A percentile compares a stretch with the other conserved stretches of the same genome.
Evolutionary conservation across 306 rosid species (phyloP).

Genomic region (Rosa rugosa): DNA sequence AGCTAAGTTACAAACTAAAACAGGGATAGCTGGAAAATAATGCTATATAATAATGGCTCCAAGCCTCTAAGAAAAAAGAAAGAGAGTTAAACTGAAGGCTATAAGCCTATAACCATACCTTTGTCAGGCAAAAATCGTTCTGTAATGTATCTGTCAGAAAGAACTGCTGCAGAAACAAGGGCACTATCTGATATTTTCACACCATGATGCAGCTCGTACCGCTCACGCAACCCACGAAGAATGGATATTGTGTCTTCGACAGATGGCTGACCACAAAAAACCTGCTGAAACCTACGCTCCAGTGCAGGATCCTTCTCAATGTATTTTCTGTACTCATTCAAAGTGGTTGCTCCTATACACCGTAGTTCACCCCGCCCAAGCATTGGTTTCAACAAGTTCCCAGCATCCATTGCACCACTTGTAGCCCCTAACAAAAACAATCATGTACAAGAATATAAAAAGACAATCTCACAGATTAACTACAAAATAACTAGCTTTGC

Average conservation of each 20-base stretch:
- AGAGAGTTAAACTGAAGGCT: not conserved
- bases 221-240: constrained; percentile 97
- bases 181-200: constrained; percentile 97
- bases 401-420: constrained; percentile 99
- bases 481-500: constrained; percentile 1
- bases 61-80: not conserved
- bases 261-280: constrained; percentile 86
- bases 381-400: constrained; percentile 95
- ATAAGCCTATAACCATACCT: constrained; percentile 34
- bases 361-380: constrained; percentile 98
- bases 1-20: constrained; percentile 14
- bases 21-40: not conserved
- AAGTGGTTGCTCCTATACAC: constrained; percentile 93
- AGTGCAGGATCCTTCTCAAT: constrained; percentile 98
- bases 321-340: constrained; percentile 89
- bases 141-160: constrained; percentile 86
- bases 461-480: not conserved
- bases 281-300: constrained; percentile 96
- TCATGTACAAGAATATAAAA: constrained; percentile 25
- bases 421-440: constrained; percentile 72
- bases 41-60: not conserved
- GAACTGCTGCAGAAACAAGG: constrained; percentile 93
- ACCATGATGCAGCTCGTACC: constrained; percentile 97
- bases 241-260: constrained; percentile 91
- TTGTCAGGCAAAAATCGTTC: constrained; percentile 96